Evolutionary conservation across 768 basidiomycete genomes (phyloP).

Genomic region (Russula olivacea): DNA sequence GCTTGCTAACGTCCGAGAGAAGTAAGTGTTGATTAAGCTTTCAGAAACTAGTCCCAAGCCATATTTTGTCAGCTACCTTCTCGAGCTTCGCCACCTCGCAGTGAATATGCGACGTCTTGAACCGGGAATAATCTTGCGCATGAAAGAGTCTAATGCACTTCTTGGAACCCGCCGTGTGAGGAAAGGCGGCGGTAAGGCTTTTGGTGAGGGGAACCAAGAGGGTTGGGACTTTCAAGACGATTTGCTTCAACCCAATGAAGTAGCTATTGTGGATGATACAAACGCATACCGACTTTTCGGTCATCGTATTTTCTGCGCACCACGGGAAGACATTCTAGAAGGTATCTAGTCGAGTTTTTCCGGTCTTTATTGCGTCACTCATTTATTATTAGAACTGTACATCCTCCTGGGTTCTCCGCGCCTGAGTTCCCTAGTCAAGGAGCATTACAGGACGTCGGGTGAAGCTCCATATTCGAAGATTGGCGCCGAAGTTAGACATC

Average conservation of each 20-base stretch:
- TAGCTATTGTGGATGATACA: slow-evolving; percentile 83
- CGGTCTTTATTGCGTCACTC: neutral
- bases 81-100: slow-evolving; percentile 79
- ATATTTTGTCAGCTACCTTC: slow-evolving; percentile 54
- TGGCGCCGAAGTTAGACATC: slow-evolving; percentile 46
- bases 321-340: slow-evolving; percentile 90
- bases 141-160: slow-evolving; percentile 68
- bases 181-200: slow-evolving; percentile 29
- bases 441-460: slow-evolving; percentile 59
- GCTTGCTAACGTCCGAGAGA: slow-evolving; percentile 59
- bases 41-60: neutral
- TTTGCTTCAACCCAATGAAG: slow-evolving; percentile 58
- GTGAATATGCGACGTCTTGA: slow-evolving; percentile 55
- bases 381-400: slow-evolving; percentile 58
- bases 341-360: slow-evolving; percentile 35
- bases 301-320: slow-evolving; percentile 66
- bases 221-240: slow-evolving; percentile 71
- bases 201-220: slow-evolving; percentile 44
- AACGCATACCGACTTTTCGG: slow-evolving; percentile 76
- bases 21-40: slow-evolving; percentile 39
- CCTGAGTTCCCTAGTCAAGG: slow-evolving; percentile 66
- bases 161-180: slow-evolving; percentile 64
- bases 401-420: slow-evolving; percentile 63
- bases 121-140: slow-evolving; percentile 45
- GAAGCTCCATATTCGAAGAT: slow-evolving; percentile 46